Percentiles rank a stretch among this genome's conserved stretches.
Conservation (phyloP, 2,329 filamentous ascomycete species). For the Fusarium phyllophilum region DNA sequence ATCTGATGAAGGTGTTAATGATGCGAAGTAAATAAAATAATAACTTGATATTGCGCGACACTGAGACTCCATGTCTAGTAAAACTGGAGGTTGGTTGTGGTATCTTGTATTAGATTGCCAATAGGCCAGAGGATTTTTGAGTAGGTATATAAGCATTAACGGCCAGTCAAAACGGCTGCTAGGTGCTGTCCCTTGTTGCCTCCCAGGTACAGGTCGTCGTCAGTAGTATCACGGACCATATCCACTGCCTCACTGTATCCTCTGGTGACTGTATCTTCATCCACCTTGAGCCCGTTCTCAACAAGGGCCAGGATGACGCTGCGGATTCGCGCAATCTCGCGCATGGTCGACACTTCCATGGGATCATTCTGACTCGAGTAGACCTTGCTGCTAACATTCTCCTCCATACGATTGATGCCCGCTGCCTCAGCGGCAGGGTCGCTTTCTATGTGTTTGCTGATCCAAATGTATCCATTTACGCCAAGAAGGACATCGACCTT, state of each 20-base stretch:
- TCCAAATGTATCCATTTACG: constrained; percentile 98
- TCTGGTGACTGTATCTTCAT: constrained; percentile 86
- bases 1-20: not conserved
- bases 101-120: constrained; percentile 29
- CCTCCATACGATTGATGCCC: constrained; percentile 86
- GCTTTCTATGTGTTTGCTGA: constrained; percentile 81
- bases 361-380: constrained; percentile 96
- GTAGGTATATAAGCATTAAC: constrained; percentile 14
- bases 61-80: not conserved
- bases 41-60: not conserved
- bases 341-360: constrained; percentile 79
- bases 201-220: constrained; percentile 69
- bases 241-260: constrained; percentile 87
- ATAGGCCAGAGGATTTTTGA: not conserved
- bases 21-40: not conserved
- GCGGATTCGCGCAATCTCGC: constrained; percentile 86
- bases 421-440: constrained; percentile 59
- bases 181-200: constrained; percentile 65
- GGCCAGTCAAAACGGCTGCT: constrained; percentile 52
- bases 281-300: constrained; percentile 83
- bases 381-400: constrained; percentile 83
- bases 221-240: constrained; percentile 69
- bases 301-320: constrained; percentile 86
- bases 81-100: constrained; percentile 15
- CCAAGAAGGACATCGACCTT: constrained; percentile 88